Evolutionary conservation across 2,329 filamentous ascomycete genomes (phyloP), one percentile per base, ranked within the genome.

Genomic region (Phialocephala subalpina): DNA sequence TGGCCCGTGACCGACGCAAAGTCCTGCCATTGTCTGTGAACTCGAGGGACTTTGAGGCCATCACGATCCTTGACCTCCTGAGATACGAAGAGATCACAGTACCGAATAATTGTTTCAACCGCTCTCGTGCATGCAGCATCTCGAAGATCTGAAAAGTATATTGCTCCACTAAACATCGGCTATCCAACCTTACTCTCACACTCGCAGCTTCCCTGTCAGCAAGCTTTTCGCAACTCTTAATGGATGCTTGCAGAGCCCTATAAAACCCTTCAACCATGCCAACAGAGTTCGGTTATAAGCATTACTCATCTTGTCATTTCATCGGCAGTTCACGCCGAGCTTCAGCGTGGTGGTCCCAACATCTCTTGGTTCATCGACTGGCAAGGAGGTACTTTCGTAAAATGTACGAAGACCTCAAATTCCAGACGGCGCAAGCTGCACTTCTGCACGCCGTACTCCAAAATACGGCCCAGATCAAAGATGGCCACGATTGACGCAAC

Each of bases 161-260:
- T 63, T 52, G 16, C 42, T 58, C 55, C 29, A 33, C 29, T 22
- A 11, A 25, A 49, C 42, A 42, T 53, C 60, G 40, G 61, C 55
- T 63, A 20, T 18, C 29, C 27, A 20, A 49, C 56, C 62, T 47
- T 45, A 35, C 45, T 36, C 20, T 27, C 18, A 29, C n/a, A 55
- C 4, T 36, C n/a, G 22, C 9, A 11, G 6, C 33, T 57, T 47
- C n/a, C 40, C 47, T 47, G 27, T 59, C 55, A 58, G 33, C 11
- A 16, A 38, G 36, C 58, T 49, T 45, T 60, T 7, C 22, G 38
- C 42, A 57, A 40, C 29, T 60, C 42, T 36, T 25, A 67, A 58
- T 67, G 38, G 60, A 57, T 35, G 16, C 49, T 58, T 49, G 55
- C 52, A 45, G 62, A 67, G 65, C 61, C 62, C 62, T 64, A 67